Percentiles rank a stretch among this genome's conserved stretches.
Evolutionary conservation across 345 rosid species (phyloP).

Genomic region (Eucalyptus leucophloia): DNA sequence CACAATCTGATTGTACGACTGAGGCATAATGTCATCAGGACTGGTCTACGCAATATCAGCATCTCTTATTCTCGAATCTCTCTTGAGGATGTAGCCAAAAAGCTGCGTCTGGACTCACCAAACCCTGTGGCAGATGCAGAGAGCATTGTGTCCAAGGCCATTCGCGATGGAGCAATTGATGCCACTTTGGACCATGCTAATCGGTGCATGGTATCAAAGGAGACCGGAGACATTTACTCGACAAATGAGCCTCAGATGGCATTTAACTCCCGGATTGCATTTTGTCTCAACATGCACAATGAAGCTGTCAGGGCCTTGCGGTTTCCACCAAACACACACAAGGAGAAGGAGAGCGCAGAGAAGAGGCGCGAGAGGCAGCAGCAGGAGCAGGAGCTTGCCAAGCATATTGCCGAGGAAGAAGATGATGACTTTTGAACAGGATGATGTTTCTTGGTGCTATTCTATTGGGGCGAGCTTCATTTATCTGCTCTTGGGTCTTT

Average conservation of each 20-base stretch:
- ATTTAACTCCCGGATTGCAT: constrained; percentile 78
- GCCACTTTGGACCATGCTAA: constrained; percentile 66
- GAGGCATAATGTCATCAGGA: constrained; percentile 75
- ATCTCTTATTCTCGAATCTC: constrained; percentile 71
- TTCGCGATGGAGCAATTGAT: constrained; percentile 82
- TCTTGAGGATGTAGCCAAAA: constrained; percentile 50
- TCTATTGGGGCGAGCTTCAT: background rate
- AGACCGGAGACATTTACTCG: constrained; percentile 81
- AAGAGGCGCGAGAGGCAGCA: constrained; percentile 61
- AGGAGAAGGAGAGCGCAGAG: constrained; percentile 78
- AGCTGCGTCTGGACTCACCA: constrained; percentile 43
- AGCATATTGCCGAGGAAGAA: constrained; percentile 80
- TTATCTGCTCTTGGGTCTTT: background rate
- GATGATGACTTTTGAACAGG: constrained; percentile 54
- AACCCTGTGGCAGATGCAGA: constrained; percentile 77
- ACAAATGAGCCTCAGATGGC: constrained; percentile 86
- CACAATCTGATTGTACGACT: constrained; percentile 64
- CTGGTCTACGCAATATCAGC: constrained; percentile 70
- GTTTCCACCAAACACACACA: constrained; percentile 63
- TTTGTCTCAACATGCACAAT: constrained; percentile 88
- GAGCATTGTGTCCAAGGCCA: constrained; percentile 78
- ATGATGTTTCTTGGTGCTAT: background rate
- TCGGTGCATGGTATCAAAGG: constrained; percentile 73
- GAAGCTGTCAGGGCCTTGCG: constrained; percentile 69
- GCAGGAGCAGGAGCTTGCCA: constrained; percentile 83